Conservation (phyloP, 208 protist genomes). For the Trypanosoma conorhini region DNA sequence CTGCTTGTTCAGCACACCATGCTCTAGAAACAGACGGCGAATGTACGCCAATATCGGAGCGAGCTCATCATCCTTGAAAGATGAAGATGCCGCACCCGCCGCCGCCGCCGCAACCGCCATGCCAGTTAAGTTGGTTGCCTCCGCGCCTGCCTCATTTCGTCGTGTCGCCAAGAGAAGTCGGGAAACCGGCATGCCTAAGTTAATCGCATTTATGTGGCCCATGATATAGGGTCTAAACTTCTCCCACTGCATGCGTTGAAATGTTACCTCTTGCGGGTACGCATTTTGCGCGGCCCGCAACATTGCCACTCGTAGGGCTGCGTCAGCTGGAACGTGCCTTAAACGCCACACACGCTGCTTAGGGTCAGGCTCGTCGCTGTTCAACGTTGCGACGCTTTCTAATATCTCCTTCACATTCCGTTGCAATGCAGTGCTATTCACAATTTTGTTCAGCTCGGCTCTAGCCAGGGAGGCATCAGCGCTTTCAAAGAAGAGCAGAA, state of each 20-base stretch:
- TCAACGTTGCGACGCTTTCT: conserved; percentile 49
- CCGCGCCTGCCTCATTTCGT: background rate
- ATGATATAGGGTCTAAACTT: conserved; percentile 37
- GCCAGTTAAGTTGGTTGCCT: conserved; percentile 10
- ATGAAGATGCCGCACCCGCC: background rate
- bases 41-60: conserved; percentile 66
- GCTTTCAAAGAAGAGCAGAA: conserved; percentile 70
- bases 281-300: conserved; percentile 30
- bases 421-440: conserved; percentile 35
- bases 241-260: conserved; percentile 55
- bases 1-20: conserved; percentile 85
- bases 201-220: conserved; percentile 52
- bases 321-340: conserved; percentile 44
- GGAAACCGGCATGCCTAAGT: conserved; percentile 31
- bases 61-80: conserved; percentile 47
- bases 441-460: conserved; percentile 57
- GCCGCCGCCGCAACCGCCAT: conserved; percentile 4
- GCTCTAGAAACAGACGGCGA: conserved; percentile 67
- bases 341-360: conserved; percentile 68
- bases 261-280: conserved; percentile 46
- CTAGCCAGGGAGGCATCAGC: conserved; percentile 48
- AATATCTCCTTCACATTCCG: conserved; percentile 73
- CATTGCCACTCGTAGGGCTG: conserved; percentile 8
- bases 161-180: conserved; percentile 33
- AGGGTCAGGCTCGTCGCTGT: conserved; percentile 47